These are phyloP conservation scores for Mycocentrospora acerina DNA, from an alignment of 2,329 filamentous ascomycete species.

Conservation along the genomic window DNA sequence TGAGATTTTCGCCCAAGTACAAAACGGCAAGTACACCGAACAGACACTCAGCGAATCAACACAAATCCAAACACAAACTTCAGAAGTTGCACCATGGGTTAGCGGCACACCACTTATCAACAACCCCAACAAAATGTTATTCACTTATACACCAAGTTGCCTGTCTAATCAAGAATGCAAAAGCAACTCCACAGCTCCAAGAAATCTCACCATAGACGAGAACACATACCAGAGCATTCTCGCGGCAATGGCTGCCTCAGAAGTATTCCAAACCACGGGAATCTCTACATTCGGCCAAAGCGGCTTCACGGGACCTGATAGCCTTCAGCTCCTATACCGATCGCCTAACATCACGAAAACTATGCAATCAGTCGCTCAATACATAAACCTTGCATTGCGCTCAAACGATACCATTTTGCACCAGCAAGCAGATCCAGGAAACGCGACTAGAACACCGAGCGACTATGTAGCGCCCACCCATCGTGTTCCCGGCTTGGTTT, in stretches of 20 bases:
- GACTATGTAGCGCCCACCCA: not conserved
- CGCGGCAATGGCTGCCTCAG: too few relatives aligned
- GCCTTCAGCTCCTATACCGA: not conserved
- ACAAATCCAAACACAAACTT: not conserved
- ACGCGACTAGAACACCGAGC: not conserved
- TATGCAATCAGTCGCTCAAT: not conserved
- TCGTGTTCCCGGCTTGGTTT: not conserved
- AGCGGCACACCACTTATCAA: too few relatives aligned
- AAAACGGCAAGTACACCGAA: not conserved
- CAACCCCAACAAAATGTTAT: not conserved
- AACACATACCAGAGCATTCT: too few relatives aligned
- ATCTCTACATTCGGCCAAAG: not conserved
- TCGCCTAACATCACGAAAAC: slow-evolving; percentile 1
- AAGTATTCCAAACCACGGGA: too few relatives aligned
- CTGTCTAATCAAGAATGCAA: not conserved
- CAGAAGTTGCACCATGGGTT: not conserved
- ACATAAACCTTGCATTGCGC: not conserved
- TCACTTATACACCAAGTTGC: not conserved
- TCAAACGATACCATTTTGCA: not conserved
- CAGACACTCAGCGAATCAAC: not conserved
- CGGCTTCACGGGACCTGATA: not conserved
- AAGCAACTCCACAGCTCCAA: not conserved
- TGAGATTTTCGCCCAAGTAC: not conserved
- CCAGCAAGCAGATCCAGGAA: not conserved
- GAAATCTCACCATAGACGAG: too few relatives aligned